Evolutionary conservation across 768 basidiomycete genomes (phyloP), one percentile per base, ranked within the genome.

Genomic region (Boletales sp.): DNA sequence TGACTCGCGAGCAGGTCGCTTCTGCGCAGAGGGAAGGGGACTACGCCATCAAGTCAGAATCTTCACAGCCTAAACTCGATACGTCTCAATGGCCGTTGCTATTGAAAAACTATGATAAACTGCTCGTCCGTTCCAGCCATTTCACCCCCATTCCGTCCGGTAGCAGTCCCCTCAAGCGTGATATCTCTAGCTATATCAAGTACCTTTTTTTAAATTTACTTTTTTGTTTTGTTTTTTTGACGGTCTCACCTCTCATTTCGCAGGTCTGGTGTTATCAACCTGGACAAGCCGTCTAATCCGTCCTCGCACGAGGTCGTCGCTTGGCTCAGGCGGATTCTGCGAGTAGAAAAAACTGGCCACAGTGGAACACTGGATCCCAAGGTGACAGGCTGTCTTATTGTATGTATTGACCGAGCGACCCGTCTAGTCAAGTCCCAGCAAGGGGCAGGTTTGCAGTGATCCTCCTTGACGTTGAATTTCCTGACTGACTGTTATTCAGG

Each of bases 241-340:
- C 24, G 5, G 40, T 37, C 50, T 46, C 24, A 54, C 34, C 19
- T n/a, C 30, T 49, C 18, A 12, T 42, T 54, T 50, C 11, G n/a
- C 56, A 95, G 93, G 76, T 92, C 94, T 58, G 97, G 97, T 59
- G 91, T 97, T 46, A 99, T 99, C 69, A 99, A 99, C 74, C 79
- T 99, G 58, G 97, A 99, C 81, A 99, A 99, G 66, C 97, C 97
- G 19, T 97, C 95, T 30, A 99, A 98, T 72, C 95, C 95, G 4
- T 97, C 94, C 15, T 95, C 94, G 5, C 97, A 99, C 70, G 97
- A 99, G 77, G 97, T 99, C 47, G 97, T 99, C 57, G 97, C 97
- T 14, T 99, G 97, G 97, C 73, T 99, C 55, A 82, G 94, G 60
- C 83, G 97, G n/a, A 99, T 99, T 56, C 71, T 99, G 47, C 85